Evolutionary conservation across 352 stramenopile genomes (phyloP).

Genomic region (Pythium vanterpoolii): DNA sequence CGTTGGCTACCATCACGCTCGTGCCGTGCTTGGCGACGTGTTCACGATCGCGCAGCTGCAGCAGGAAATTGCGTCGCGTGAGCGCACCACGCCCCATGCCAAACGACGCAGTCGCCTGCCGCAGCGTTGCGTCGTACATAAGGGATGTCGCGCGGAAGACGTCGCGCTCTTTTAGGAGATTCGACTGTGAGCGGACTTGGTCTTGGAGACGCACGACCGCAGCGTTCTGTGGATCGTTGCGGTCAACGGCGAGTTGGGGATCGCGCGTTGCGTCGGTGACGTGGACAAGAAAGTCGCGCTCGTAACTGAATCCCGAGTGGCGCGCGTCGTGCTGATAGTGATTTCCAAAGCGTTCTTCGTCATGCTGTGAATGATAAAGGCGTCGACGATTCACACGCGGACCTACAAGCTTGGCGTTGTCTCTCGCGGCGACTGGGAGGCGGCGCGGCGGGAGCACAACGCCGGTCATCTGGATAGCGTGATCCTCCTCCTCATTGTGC

Average conservation of each 20-base stretch:
- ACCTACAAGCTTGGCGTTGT: constrained; percentile 21
- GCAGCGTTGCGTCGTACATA: constrained; percentile 3
- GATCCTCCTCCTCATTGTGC: neutral
- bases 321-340: constrained; percentile 11
- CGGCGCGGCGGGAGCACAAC: constrained; percentile 20
- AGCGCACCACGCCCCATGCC: constrained; percentile 23
- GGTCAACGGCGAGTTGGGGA: constrained; percentile 43
- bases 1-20: constrained; percentile 32
- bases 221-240: constrained; percentile 73
- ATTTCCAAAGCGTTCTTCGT: constrained; percentile 3
- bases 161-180: constrained; percentile 28
- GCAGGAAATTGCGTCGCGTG: constrained; percentile 62
- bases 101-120: neutral
- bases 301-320: constrained; percentile 41
- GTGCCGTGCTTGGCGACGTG: constrained; percentile 40
- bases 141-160: constrained; percentile 43
- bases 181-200: constrained; percentile 37
- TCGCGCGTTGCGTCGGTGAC: constrained; percentile 23
- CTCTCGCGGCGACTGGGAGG: neutral
- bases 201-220: constrained; percentile 42
- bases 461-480: neutral
- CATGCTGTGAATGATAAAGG: neutral
- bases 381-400: constrained; percentile 15
- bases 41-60: constrained; percentile 55
- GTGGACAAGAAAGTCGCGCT: constrained; percentile 60